Base-by-base conservation (phyloP, 2,329 filamentous ascomycete genomes). In the Dactylellina parvicollis region DNA sequence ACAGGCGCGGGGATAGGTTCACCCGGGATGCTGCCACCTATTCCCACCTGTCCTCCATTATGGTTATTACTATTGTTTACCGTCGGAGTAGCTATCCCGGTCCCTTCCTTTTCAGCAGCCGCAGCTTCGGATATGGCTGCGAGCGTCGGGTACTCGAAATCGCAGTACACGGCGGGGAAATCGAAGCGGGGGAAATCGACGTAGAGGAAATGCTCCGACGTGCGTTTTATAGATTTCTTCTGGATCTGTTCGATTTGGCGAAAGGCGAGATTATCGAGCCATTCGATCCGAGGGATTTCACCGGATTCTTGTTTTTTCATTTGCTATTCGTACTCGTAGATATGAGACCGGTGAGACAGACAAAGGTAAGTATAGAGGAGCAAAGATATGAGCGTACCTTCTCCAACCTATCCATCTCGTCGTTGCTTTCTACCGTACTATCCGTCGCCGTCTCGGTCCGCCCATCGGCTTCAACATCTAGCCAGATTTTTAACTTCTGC, bases 261-360 rank as follows among this genome's bases (percentile, higher is more conserved):
- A 80, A 96, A 99, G 1, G 97, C 93, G 77, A 98, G 86, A 78
- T 95, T 91, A 80, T 99, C 95, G 44, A 99, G 86, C 96, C 95
- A 99, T 78, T 96, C 92, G 50, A 96, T 90, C 14, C 92, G 88
- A 0, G 92, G 89, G 24, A 99, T 94, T 80, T 99, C 95, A 16
- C 92, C 93, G 90, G 97, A 96, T 79, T 99, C 96, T 79, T 98
- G 95, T 81, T 96, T 96, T 82, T 99, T 99, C 79, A 99, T 90
- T 20, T 98, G 81, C 60, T 76, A 40, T 34, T n/a, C n/a, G n/a
- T n/a, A n/a, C n/a, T n/a, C n/a, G n/a, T n/a, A n/a, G n/a, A n/a
- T n/a, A n/a, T n/a, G n/a, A n/a, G n/a, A n/a, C n/a, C n/a, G n/a
- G n/a, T n/a, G n/a, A n/a, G n/a, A n/a, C n/a, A n/a, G n/a, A n/a